Conservation (phyloP, 2,329 filamentous ascomycete species). For the Calonectria pauciramosa region DNA sequence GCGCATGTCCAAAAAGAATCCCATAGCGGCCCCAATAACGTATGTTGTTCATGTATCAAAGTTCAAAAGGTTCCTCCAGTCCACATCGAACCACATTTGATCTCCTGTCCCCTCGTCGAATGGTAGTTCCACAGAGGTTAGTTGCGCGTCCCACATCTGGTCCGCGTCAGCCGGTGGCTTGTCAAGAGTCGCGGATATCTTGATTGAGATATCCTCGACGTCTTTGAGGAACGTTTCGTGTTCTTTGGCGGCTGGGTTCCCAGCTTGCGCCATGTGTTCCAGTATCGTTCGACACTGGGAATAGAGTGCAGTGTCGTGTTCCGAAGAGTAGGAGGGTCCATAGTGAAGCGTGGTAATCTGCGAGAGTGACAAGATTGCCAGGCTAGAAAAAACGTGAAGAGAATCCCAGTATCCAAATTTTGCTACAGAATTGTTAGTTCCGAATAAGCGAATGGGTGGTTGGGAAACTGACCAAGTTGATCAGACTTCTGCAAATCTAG, state of each 20-base stretch:
- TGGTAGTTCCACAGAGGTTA: conserved; percentile 2
- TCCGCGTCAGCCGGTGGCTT: background rate
- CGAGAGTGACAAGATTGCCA: conserved; percentile 22
- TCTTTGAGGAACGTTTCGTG: conserved; percentile 21
- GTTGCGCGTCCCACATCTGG: conserved; percentile 3
- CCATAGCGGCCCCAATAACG: background rate
- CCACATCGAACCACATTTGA: conserved; percentile 25
- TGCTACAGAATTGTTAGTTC: background rate
- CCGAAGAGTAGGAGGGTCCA: background rate
- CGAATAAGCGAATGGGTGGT: background rate
- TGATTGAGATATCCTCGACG: conserved; percentile 20
- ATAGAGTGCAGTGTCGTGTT: conserved; percentile 13
- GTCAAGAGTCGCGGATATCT: conserved; percentile 8
- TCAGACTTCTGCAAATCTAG: conserved; percentile 2
- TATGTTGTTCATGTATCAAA: conserved; percentile 12
- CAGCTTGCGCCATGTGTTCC: conserved; percentile 21
- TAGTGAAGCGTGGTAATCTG: conserved; percentile 11
- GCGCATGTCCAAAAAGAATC: background rate
- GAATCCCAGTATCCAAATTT: conserved; percentile 29
- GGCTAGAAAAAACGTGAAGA: conserved; percentile 22
- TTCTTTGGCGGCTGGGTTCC: conserved; percentile 21
- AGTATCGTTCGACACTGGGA: conserved; percentile 19
- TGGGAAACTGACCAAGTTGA: conserved; percentile 20
- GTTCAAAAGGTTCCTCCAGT: conserved; percentile 21
- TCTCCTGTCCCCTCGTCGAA: conserved; percentile 20